Base-by-base conservation (phyloP, 345 rosid genomes). In the Hirschfeldia incana region DNA sequence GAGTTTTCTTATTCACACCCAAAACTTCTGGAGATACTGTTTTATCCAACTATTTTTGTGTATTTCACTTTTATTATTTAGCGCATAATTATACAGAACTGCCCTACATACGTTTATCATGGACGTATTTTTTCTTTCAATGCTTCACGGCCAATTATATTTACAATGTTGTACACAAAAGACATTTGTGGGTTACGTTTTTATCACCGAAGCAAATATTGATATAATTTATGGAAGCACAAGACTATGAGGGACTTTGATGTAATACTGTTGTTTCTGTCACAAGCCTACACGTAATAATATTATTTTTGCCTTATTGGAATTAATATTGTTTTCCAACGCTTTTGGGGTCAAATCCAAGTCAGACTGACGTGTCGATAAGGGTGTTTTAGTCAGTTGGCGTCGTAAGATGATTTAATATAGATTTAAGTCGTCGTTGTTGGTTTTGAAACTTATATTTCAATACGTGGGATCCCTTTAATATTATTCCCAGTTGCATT, bases 291-390 rank as follows among this genome's bases (percentile, higher is more conserved):
- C 69, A 73, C 64, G 57, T 63, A 28, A 28, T 60, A 11, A 28
- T 36, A 46, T 64, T 44, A 7, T 33, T 65, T 64, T 55, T 13
- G 73, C 63, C 63, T 72, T 32, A 1, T 61, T 79, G 74, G 78
- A 79, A 46, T n/a, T 10, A 6, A 64, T 75, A 27, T 10, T 8
- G 11, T 49, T 55, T 44, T 76, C 36, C 65, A 67, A 17, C 53
- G n/a, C 70, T 76, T 66, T 76, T 81, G 28, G 15, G 80, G 70
- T 70, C 77, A 72, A 72, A 55, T 81, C 78, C 75, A 67, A 81
- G 78, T 81, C 84, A 77, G 67, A 51, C 17, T 29, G 76, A 77
- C 59, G 81, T 81, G 84, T 69, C 37, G 29, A 16, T 49, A 62
- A 26, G 75, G 81, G 27, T 39, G 62, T 49, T 27, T 33, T 49